These are phyloP conservation scores for Penicillium riverlandense DNA, from an alignment of 495 filamentous ascomycete genomes.

Conservation along the genomic window DNA sequence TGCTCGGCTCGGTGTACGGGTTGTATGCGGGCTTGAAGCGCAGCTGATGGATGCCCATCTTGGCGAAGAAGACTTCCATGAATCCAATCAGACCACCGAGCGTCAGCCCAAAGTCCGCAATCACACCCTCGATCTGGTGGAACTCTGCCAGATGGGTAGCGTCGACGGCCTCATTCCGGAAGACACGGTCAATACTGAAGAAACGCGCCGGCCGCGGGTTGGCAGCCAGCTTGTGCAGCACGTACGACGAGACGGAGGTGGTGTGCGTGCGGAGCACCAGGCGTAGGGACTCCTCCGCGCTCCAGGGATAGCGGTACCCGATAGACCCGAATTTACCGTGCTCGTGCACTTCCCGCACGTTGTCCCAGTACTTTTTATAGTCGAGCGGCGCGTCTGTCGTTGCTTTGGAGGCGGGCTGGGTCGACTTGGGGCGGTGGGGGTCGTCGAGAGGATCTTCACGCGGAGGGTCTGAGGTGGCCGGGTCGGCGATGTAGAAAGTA, in stretches of 20 bases:
- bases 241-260: constrained; percentile 78
- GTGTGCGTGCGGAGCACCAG: constrained; percentile 95
- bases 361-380: constrained; percentile 82
- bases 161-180: constrained; percentile 93
- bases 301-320: constrained; percentile 93
- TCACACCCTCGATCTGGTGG: constrained; percentile 97
- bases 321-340: constrained; percentile 87
- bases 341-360: constrained; percentile 74
- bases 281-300: constrained; percentile 75
- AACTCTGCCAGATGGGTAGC: constrained; percentile 96
- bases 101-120: constrained; percentile 88
- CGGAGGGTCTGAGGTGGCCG: constrained; percentile 66
- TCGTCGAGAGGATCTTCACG: constrained; percentile 55
- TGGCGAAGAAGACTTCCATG: constrained; percentile 91
- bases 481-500: constrained; percentile 96
- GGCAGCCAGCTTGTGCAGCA: constrained; percentile 82
- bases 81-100: constrained; percentile 92
- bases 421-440: constrained; percentile 27
- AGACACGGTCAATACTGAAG: constrained; percentile 97
- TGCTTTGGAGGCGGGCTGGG: constrained; percentile 18
- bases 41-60: constrained; percentile 85
- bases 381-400: constrained; percentile 46
- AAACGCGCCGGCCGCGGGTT: constrained; percentile 78
- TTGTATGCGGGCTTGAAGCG: constrained; percentile 98
- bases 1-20: constrained; percentile 93